These are phyloP conservation scores for Sextonia rubra DNA, from an alignment of 164 flowering plant species.

Conservation along the genomic window DNA sequence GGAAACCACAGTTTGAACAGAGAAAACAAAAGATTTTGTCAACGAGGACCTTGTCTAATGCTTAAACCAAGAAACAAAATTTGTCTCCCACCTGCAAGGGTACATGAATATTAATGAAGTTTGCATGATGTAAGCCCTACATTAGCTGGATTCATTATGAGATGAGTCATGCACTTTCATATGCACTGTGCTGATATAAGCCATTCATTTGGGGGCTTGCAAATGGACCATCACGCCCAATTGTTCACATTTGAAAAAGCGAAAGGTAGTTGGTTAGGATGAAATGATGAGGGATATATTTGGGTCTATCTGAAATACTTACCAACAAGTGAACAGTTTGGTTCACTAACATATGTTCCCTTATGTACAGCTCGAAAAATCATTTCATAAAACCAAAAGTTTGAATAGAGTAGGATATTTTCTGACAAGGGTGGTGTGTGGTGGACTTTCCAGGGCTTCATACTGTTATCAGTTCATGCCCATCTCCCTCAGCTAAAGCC, in stretches of 20 bases:
- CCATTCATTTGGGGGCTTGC: neutral
- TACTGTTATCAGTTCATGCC: constrained; percentile 81
- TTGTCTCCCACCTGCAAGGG: neutral
- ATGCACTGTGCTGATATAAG: neutral
- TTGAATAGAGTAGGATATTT: neutral
- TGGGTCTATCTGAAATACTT: neutral
- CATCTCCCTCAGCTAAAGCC: constrained; percentile 87
- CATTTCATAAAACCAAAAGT: neutral
- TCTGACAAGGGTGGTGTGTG: constrained; percentile 1
- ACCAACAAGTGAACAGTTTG: neutral
- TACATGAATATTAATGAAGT: neutral
- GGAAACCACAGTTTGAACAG: neutral
- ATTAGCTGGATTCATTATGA: neutral
- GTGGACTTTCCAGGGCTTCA: constrained; percentile 28
- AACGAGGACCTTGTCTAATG: no score
- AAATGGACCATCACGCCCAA: neutral
- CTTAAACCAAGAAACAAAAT: neutral
- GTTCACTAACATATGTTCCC: neutral
- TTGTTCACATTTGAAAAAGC: neutral
- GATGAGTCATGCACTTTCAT: neutral
- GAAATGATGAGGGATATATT: neutral
- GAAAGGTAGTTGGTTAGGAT: no score
- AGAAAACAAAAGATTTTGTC: neutral
- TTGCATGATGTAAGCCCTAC: neutral
- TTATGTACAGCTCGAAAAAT: neutral